Percentiles rank a stretch among this genome's conserved stretches.
phyloP scores from a whole-genome alignment of 805 yeast genomes.

The Wickerhamomyces sydowiorum region DNA sequence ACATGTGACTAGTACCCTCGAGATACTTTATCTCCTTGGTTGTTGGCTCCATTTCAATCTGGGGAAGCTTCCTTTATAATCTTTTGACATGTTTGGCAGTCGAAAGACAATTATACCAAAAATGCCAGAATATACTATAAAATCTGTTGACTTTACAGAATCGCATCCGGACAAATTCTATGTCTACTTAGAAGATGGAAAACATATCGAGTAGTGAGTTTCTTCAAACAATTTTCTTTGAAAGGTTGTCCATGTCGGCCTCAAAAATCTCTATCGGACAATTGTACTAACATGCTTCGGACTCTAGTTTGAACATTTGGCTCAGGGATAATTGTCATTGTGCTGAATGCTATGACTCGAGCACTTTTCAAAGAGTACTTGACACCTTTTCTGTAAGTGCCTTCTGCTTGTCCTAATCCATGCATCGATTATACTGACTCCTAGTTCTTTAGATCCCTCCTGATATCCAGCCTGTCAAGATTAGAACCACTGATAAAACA shows the following conservation, averaged over 20 bases:
- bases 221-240: not conserved
- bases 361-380: constrained; percentile 50
- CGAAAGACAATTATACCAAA: not conserved
- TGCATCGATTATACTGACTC: not conserved
- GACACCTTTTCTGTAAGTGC: constrained; percentile 34
- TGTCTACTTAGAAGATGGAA: not conserved
- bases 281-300: no score
- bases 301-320: constrained; percentile 50
- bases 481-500: not conserved
- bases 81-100: no score
- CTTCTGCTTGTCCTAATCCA: not conserved
- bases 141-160: not conserved
- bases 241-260: not conserved
- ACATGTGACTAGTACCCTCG: no score
- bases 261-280: no score
- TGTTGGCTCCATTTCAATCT: no score
- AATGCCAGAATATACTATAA: not conserved
- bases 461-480: constrained; percentile 17
- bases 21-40: no score
- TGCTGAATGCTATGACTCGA: constrained; percentile 40
- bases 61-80: no score
- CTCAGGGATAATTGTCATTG: constrained; percentile 57
- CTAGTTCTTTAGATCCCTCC: constrained; percentile 20
- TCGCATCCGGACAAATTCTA: not conserved
- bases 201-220: not conserved